A percentile compares a stretch with the other conserved stretches of the same genome.
Conservation (phyloP, 306 rosid genomes). For the Gastrolobium villosum region DNA sequence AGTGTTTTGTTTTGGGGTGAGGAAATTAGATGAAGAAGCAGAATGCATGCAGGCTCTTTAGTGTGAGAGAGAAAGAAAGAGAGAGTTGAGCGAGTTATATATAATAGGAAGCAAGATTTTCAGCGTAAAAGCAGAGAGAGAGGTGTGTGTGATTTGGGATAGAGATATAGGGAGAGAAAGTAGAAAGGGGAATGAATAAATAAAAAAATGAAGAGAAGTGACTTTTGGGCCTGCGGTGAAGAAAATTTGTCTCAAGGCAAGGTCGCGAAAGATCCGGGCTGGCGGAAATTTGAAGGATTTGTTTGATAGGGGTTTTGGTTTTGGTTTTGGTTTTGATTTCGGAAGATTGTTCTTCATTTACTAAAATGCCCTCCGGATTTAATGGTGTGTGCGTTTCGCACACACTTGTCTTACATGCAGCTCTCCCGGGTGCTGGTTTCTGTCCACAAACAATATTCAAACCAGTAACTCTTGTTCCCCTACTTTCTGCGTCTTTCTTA, state of each 20-base stretch:
- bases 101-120: slow-evolving; percentile 57
- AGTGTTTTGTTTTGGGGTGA: neutral
- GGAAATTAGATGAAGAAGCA: neutral
- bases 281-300: slow-evolving; percentile 59
- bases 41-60: slow-evolving; percentile 67
- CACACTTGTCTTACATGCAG: slow-evolving; percentile 96
- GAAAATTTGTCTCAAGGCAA: slow-evolving; percentile 83
- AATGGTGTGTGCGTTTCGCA: slow-evolving; percentile 33
- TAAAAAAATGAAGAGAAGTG: slow-evolving; percentile 47
- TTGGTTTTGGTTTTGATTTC: too few relatives aligned
- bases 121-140: slow-evolving; percentile 63
- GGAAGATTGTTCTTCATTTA: neutral
- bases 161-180: slow-evolving; percentile 40
- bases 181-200: neutral
- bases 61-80: neutral
- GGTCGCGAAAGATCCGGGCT: slow-evolving; percentile 91
- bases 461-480: slow-evolving; percentile 6
- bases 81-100: slow-evolving; percentile 38
- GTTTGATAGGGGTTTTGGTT: slow-evolving; percentile 48
- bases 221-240: slow-evolving; percentile 73
- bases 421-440: slow-evolving; percentile 45
- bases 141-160: slow-evolving; percentile 5
- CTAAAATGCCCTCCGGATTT: slow-evolving; percentile 38
- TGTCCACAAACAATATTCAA: slow-evolving; percentile 24
- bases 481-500: neutral